Conservation (phyloP, 1,139 yeast genomes). For the Yamadazyma pseudoaaseri region DNA sequence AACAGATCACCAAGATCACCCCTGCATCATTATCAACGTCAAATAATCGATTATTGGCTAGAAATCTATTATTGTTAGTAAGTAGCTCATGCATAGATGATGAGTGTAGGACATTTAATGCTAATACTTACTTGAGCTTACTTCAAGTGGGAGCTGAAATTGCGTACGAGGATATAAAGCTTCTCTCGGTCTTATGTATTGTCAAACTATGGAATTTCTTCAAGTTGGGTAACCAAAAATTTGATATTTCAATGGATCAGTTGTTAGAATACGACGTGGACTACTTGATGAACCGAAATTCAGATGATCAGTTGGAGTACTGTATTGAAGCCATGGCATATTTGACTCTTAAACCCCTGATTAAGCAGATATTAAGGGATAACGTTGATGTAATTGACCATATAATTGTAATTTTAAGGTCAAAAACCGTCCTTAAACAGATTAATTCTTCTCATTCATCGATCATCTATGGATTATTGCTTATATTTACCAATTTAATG, state of each 20-base stretch:
- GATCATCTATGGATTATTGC: slow-evolving; percentile 35
- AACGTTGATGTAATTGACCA: slow-evolving; percentile 29
- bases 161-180: slow-evolving; percentile 19
- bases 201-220: slow-evolving; percentile 47
- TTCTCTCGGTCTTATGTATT: slow-evolving; percentile 33
- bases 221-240: slow-evolving; percentile 18
- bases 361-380: slow-evolving; percentile 30
- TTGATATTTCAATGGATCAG: slow-evolving; percentile 19
- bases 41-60: slow-evolving; percentile 5
- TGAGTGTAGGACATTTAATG: slow-evolving; percentile 32
- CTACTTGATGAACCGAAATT: slow-evolving; percentile 14
- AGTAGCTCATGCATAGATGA: slow-evolving; percentile 38
- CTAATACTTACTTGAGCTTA: slow-evolving; percentile 27
- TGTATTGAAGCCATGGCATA: slow-evolving; percentile 49
- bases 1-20: slow-evolving; percentile 9
- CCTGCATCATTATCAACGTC: slow-evolving; percentile 7
- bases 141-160: slow-evolving; percentile 21
- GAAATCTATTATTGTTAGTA: slow-evolving; percentile 22
- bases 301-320: slow-evolving; percentile 15
- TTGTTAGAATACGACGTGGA: slow-evolving; percentile 20
- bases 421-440: slow-evolving; percentile 6
- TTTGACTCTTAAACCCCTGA: slow-evolving; percentile 34
- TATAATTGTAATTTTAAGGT: slow-evolving; percentile 15
- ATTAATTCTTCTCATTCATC: slow-evolving; percentile 14
- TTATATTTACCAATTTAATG: slow-evolving; percentile 38